These are phyloP conservation scores for Stentor coeruleus DNA, from an alignment of 73 alveolate species.

Conservation along the genomic window DNA sequence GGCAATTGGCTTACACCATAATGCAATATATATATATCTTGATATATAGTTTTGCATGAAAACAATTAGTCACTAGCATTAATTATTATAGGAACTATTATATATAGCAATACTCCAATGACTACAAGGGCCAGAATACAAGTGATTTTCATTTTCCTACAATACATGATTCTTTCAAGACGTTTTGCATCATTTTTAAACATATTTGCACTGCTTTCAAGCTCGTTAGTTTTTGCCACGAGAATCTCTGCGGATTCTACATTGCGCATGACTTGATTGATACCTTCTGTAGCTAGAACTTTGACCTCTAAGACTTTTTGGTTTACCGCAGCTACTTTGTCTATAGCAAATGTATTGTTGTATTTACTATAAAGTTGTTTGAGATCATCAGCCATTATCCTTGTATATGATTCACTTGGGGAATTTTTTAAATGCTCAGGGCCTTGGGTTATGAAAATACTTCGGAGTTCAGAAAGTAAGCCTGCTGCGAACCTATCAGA, in stretches of 20 bases:
- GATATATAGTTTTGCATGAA: no score
- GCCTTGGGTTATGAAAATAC: background rate
- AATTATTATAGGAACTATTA: background rate
- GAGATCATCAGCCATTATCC: background rate
- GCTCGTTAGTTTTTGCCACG: background rate
- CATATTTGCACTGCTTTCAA: background rate
- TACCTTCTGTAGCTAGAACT: background rate
- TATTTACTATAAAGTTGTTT: background rate
- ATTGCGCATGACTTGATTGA: background rate
- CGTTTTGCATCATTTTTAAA: background rate
- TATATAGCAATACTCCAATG: background rate
- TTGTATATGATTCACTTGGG: background rate
- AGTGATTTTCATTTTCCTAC: background rate
- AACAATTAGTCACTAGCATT: background rate
- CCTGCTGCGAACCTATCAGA: constrained; percentile 3
- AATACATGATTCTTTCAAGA: background rate
- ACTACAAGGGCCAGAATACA: background rate
- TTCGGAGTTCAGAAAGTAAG: background rate
- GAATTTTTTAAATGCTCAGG: background rate
- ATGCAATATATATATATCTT: no score
- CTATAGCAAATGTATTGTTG: background rate
- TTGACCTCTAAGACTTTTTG: background rate
- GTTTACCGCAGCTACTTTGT: background rate
- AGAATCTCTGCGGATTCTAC: background rate
- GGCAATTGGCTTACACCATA: no score